phyloP scores from a whole-genome alignment of 192 early-diverging fungal species.

The Backusella mclennaniae region DNA sequence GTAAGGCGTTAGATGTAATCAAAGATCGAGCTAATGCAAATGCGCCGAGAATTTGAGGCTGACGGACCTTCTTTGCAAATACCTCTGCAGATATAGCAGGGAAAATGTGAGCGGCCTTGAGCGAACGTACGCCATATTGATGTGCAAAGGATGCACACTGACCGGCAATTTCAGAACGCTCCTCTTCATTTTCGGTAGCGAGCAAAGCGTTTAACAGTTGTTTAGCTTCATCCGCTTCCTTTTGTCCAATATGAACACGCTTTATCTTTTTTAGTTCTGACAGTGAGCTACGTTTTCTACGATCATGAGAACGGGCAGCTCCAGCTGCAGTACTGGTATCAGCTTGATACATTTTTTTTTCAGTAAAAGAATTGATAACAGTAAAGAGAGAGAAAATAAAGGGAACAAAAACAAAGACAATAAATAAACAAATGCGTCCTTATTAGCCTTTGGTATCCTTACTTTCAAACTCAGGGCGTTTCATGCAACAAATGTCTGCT shows the following conservation, averaged over 20 bases:
- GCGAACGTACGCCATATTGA: slow-evolving; percentile 58
- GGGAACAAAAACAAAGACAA: slow-evolving; percentile 3
- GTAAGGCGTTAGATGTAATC: slow-evolving; percentile 47
- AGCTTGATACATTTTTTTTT: slow-evolving; percentile 7
- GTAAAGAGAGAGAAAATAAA: neutral
- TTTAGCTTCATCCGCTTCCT: slow-evolving; percentile 21
- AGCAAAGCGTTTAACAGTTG: slow-evolving; percentile 18
- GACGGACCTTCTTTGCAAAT: slow-evolving; percentile 61
- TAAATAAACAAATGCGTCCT: neutral
- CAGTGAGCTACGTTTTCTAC: neutral
- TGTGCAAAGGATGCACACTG: slow-evolving; percentile 23
- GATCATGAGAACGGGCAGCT: neutral
- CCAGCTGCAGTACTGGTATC: slow-evolving; percentile 1
- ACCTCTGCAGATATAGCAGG: slow-evolving; percentile 56
- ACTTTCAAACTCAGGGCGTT: neutral
- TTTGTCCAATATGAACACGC: slow-evolving; percentile 5
- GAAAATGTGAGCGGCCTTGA: slow-evolving; percentile 60
- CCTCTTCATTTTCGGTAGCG: slow-evolving; percentile 4
- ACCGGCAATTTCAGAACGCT: slow-evolving; percentile 21
- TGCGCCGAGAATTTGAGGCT: neutral
- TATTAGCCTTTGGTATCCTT: neutral
- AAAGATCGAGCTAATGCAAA: neutral
- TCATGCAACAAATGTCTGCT: neutral
- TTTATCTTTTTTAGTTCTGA: neutral
- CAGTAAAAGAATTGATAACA: neutral